phyloP scores from a whole-genome alignment of 495 filamentous ascomycete species.

The Usnea hakonensis region DNA sequence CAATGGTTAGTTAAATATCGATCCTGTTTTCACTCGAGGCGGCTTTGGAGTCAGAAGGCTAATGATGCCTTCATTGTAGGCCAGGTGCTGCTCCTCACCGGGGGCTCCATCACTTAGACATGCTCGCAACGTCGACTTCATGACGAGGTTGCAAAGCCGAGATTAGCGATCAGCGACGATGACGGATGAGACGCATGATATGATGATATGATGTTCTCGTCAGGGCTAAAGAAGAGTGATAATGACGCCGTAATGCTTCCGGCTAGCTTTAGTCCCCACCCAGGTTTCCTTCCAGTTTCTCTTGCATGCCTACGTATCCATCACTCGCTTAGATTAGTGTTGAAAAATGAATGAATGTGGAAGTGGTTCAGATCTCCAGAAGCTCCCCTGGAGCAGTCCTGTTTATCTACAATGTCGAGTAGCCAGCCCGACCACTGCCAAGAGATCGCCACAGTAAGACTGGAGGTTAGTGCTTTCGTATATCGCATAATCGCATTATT shows the following conservation, averaged over 20 bases:
- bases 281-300: neutral
- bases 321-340: neutral
- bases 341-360: no score
- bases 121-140: neutral
- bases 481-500: no score
- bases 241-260: neutral
- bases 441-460: no score
- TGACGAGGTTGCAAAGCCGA: neutral
- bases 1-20: slow-evolving; percentile 41
- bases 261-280: neutral
- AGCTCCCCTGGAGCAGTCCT: no score
- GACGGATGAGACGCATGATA: neutral
- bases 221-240: neutral
- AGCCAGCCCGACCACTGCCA: no score
- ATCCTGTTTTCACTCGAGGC: neutral
- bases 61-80: neutral
- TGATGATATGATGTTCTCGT: neutral
- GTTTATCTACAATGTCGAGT: no score
- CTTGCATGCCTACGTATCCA: neutral
- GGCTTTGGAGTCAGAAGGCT: neutral
- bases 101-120: neutral
- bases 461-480: no score
- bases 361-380: no score
- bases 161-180: neutral
- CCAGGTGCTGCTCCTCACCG: neutral